Evolutionary conservation across 2,329 filamentous ascomycete genomes (phyloP).

Genomic region (Cladosporium sp.): DNA sequence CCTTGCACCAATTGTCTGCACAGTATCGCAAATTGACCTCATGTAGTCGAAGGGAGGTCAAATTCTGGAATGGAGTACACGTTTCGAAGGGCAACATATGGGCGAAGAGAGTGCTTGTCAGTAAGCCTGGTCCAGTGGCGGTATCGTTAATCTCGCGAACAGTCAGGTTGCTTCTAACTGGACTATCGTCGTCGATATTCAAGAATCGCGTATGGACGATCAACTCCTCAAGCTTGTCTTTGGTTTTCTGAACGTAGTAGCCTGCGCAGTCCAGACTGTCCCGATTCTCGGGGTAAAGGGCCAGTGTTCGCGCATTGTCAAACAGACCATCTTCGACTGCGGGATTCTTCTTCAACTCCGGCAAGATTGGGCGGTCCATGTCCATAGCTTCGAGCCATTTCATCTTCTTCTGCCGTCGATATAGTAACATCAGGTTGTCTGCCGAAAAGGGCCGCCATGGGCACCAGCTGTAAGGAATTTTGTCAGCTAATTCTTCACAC

Average conservation of each 20-base stretch:
- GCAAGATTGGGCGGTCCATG: conserved; percentile 46
- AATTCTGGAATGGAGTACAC: conserved; percentile 46
- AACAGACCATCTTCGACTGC: conserved; percentile 45
- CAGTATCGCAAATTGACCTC: conserved; percentile 50
- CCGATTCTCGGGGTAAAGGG: conserved; percentile 50
- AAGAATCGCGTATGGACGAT: conserved; percentile 52
- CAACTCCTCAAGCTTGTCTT: conserved; percentile 47
- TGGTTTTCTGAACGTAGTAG: conserved; percentile 46
- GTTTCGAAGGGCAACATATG: conserved; percentile 51
- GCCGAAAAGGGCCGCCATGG: conserved; percentile 52
- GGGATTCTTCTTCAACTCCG: conserved; percentile 46
- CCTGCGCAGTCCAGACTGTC: conserved; percentile 49
- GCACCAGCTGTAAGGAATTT: conserved; percentile 43
- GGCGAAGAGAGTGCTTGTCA: conserved; percentile 50
- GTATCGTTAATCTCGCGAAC: conserved; percentile 50
- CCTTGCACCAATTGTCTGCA: conserved; percentile 51
- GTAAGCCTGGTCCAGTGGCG: conserved; percentile 49
- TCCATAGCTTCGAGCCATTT: conserved; percentile 53
- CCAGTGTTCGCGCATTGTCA: conserved; percentile 46
- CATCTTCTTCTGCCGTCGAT: conserved; percentile 52
- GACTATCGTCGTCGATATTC: conserved; percentile 38
- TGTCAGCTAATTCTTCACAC: conserved; percentile 28
- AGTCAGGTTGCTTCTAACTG: conserved; percentile 28
- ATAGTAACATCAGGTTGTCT: conserved; percentile 51
- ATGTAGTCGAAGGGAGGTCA: conserved; percentile 50